phyloP scores from a whole-genome alignment of 805 yeast genomes.

The Wickerhamiella hasegawae region DNA sequence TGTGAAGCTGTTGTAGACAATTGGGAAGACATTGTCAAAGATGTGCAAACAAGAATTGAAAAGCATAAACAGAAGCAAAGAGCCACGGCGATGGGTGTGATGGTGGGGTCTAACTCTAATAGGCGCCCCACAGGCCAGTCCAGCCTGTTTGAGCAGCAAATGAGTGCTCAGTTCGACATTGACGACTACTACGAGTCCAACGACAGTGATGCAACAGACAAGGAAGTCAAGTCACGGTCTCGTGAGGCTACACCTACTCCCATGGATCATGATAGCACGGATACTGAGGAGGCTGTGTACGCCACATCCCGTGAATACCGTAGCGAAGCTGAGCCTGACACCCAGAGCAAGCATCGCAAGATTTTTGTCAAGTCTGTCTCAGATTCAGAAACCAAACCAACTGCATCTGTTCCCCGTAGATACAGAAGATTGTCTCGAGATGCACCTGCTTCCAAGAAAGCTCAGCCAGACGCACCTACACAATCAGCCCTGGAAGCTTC shows the following conservation, averaged over 20 bases:
- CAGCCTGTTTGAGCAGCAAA: background rate
- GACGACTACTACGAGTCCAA: background rate
- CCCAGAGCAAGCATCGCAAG: background rate
- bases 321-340: background rate
- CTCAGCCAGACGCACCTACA: background rate
- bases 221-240: too few relatives aligned
- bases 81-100: background rate
- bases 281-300: background rate
- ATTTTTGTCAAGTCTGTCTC: background rate
- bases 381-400: background rate
- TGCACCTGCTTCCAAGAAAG: too few relatives aligned
- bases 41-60: background rate
- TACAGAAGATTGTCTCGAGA: too few relatives aligned
- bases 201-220: too few relatives aligned
- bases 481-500: background rate
- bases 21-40: conserved; percentile 1
- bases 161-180: conserved; percentile 1
- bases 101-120: background rate
- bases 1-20: background rate
- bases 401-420: background rate
- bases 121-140: background rate
- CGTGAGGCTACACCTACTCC: background rate
- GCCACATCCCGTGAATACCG: background rate
- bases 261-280: background rate
- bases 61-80: background rate